Conservation (phyloP, 2,329 filamentous ascomycete species). For the Aureobasidium sp. region DNA sequence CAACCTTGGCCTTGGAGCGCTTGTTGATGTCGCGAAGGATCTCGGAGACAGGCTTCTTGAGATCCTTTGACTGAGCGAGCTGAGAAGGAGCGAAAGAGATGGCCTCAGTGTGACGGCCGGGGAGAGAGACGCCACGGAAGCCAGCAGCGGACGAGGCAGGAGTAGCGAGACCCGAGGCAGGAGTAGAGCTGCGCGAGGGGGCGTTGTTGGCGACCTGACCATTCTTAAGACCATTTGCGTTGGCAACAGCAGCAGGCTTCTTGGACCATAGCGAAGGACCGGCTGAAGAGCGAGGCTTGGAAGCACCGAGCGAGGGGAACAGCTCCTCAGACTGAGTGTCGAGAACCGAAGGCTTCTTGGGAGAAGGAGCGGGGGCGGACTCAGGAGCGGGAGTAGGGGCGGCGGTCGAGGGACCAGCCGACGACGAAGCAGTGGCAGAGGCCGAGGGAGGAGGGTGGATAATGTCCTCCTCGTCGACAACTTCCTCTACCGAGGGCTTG, state of each 20-base stretch:
- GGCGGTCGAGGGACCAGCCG: constrained; percentile 41
- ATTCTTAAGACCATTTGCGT: constrained; percentile 45
- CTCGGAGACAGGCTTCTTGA: constrained; percentile 79
- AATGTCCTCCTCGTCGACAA: constrained; percentile 67
- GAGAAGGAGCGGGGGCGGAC: neutral
- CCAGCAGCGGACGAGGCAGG: constrained; percentile 34
- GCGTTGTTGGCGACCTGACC: constrained; percentile 42
- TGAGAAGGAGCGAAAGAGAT: constrained; percentile 67
- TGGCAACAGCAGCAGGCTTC: constrained; percentile 43
- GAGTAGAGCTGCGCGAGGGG: constrained; percentile 52
- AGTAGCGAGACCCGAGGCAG: constrained; percentile 48
- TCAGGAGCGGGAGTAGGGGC: constrained; percentile 23
- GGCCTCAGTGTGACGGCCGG: constrained; percentile 71
- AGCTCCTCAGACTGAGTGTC: constrained; percentile 84
- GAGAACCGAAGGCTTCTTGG: constrained; percentile 32
- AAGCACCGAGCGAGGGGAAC: constrained; percentile 81
- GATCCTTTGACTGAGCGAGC: constrained; percentile 64
- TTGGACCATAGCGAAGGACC: constrained; percentile 72
- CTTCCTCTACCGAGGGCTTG: constrained; percentile 66
- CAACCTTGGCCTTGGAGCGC: constrained; percentile 78
- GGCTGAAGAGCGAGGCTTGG: constrained; percentile 54
- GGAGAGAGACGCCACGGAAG: constrained; percentile 54
- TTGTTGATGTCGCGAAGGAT: constrained; percentile 88
- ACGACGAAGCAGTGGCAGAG: constrained; percentile 26
- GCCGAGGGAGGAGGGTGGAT: constrained; percentile 46